These are phyloP conservation scores for Mallotus nudiflorus DNA, from an alignment of 345 rosid species.

Conservation along the genomic window DNA sequence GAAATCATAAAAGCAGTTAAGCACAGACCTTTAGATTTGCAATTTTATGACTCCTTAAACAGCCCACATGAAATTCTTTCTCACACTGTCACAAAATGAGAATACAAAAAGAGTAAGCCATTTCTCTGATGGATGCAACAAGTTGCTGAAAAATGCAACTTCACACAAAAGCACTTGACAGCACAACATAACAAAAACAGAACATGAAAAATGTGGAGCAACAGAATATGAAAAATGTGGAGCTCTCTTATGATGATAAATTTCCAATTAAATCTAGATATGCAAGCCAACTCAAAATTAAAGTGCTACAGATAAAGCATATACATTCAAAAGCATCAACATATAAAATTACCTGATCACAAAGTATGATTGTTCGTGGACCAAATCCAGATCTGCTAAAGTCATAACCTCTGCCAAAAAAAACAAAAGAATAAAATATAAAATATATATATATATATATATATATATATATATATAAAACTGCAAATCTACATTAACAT, in stretches of 20 bases:
- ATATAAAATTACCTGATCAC: slow-evolving; percentile 72
- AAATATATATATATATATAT: too few relatives aligned
- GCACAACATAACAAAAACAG: background rate
- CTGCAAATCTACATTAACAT: slow-evolving; percentile 5
- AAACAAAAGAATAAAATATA: too few relatives aligned
- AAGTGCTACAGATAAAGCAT: slow-evolving; percentile 7
- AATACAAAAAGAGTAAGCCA: background rate
- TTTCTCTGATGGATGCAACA: background rate
- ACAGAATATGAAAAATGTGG: slow-evolving; percentile 1
- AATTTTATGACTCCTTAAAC: slow-evolving; percentile 76
- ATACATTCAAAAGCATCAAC: background rate
- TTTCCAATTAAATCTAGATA: background rate
- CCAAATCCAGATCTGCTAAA: slow-evolving; percentile 66
- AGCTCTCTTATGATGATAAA: too few relatives aligned
- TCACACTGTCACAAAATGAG: slow-evolving; percentile 54
- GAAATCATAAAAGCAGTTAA: background rate
- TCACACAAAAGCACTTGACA: background rate
- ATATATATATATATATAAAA: too few relatives aligned
- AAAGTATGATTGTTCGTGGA: slow-evolving; percentile 81
- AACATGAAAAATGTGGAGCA: slow-evolving; percentile 6
- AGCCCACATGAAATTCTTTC: slow-evolving; percentile 93
- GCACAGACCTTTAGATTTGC: slow-evolving; percentile 73
- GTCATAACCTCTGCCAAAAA: slow-evolving; percentile 78
- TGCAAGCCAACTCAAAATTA: background rate
- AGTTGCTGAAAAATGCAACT: background rate